phyloP scores from a whole-genome alignment of 2,329 filamentous ascomycete species.

The Phaeosphaeriaceae sp. region DNA sequence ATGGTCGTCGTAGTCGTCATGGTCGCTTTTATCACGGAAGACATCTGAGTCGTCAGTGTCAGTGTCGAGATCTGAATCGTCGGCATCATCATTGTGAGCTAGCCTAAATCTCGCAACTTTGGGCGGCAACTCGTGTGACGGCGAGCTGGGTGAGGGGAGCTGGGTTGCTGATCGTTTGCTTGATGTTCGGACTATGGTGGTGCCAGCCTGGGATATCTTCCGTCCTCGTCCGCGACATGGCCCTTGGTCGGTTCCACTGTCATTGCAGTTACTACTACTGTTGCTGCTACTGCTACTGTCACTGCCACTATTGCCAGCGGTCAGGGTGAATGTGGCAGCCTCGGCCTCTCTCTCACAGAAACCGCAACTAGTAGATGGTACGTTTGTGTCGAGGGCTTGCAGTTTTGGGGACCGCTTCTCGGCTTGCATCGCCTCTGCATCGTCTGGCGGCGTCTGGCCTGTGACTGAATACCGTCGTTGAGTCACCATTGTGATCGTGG shows the following conservation, averaged over 20 bases:
- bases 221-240: conserved; percentile 23
- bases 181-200: conserved; percentile 33
- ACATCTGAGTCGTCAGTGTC: conserved; percentile 28
- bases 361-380: conserved; percentile 39
- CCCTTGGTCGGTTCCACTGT: conserved; percentile 20
- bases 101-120: conserved; percentile 42
- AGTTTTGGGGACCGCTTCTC: conserved; percentile 39
- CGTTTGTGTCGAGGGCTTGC: conserved; percentile 44
- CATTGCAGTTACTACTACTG: conserved; percentile 6
- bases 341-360: conserved; percentile 35
- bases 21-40: conserved; percentile 20
- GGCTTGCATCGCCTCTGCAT: conserved; percentile 40
- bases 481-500: conserved; percentile 27
- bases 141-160: conserved; percentile 44
- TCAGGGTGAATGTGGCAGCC: conserved; percentile 7
- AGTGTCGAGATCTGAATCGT: conserved; percentile 22
- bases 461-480: conserved; percentile 48
- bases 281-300: too few relatives aligned
- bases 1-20: conserved; percentile 25
- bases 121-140: conserved; percentile 40
- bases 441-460: conserved; percentile 45
- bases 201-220: conserved; percentile 32
- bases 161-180: conserved; percentile 47
- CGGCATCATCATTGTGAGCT: conserved; percentile 20
- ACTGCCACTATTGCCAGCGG: neutral